Evolutionary conservation across 352 stramenopile genomes (phyloP), one percentile per base, ranked within the genome.

Genomic region (Phytophthora quininea): DNA sequence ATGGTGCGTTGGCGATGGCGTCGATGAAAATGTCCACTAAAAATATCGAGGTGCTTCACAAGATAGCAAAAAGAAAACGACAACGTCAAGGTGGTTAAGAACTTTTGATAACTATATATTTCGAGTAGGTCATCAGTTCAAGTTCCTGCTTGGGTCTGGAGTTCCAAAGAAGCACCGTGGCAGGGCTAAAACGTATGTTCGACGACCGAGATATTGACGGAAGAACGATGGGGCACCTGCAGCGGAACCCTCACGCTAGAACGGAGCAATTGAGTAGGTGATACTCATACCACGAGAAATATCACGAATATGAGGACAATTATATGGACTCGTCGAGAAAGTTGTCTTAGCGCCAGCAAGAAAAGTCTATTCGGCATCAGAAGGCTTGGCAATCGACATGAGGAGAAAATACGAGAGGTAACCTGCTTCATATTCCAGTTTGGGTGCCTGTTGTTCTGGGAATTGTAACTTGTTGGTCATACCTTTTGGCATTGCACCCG

Each of bases 221-320:
- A 53, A 19, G 5, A 37, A 53, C 9, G 72, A 61, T n/a, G 27
- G 2, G 9, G 14, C 53, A 32, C 42, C 47, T 24, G 48, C n/a
- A 29, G 47, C 33, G 27, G 32, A 12, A 0, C 49, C 38, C n/a
- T 8, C 42, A 33, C 58, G 37, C 2, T 68, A 56, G 24, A 63
- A 62, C 4, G 52, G 14, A 11, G 45, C 31, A 24, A 14, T 62
- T 2, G 6, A 11, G 11, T 1, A 19, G 29, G n/a, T 15, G 8
- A 30, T 3, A 3, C 0, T 3, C n/a, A 14, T 8, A 47, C 15
- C 43, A 27, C 31, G 19, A 68, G 29, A 74, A 64, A 35, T 53
- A 27, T n/a, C 59, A 35, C 59, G 64, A 73, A 24, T 89, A 59
- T 92, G 11, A 69, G 71, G 27, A 75, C 77, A 24, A 24, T 24